These are phyloP conservation scores for Amylocarpus encephaloides DNA, from an alignment of 2,329 filamentous ascomycete genomes.

Conservation along the genomic window DNA sequence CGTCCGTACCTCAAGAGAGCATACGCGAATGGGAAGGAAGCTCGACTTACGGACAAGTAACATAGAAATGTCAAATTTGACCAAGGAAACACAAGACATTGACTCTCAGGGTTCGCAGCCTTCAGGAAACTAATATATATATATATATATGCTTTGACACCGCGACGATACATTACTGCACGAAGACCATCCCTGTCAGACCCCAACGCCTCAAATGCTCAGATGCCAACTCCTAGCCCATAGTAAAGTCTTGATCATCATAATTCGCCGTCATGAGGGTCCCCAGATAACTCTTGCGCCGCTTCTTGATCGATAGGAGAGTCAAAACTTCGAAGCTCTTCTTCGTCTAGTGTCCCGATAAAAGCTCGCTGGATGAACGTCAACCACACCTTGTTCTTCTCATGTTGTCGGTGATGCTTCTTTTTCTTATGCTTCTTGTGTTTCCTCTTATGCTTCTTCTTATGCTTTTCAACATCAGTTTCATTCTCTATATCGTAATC, in stretches of 20 bases:
- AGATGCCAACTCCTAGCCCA: background rate
- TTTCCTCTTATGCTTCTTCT: slow-evolving; percentile 22
- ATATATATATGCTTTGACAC: background rate
- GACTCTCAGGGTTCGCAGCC: too few species aligned
- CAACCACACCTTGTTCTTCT: slow-evolving; percentile 66
- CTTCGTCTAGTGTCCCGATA: slow-evolving; percentile 61
- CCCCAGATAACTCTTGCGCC: background rate
- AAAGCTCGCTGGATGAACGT: slow-evolving; percentile 75
- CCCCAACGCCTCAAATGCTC: background rate
- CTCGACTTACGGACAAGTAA: too few species aligned
- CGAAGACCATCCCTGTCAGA: background rate
- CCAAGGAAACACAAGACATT: too few species aligned
- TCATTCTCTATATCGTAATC: slow-evolving; percentile 24
- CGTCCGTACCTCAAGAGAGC: too few species aligned
- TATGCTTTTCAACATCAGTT: slow-evolving; percentile 21
- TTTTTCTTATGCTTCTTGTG: slow-evolving; percentile 35
- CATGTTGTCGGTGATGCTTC: slow-evolving; percentile 46
- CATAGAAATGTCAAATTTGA: too few species aligned
- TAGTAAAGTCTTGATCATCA: background rate
- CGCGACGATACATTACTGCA: background rate
- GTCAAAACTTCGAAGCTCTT: slow-evolving; percentile 47
- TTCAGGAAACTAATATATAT: background rate
- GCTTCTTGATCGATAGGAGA: background rate
- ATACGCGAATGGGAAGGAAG: too few species aligned
- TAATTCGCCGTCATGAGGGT: slow-evolving; percentile 11